phyloP scores from a whole-genome alignment of 208 protist genomes.

The Phytomonas serpens region DNA sequence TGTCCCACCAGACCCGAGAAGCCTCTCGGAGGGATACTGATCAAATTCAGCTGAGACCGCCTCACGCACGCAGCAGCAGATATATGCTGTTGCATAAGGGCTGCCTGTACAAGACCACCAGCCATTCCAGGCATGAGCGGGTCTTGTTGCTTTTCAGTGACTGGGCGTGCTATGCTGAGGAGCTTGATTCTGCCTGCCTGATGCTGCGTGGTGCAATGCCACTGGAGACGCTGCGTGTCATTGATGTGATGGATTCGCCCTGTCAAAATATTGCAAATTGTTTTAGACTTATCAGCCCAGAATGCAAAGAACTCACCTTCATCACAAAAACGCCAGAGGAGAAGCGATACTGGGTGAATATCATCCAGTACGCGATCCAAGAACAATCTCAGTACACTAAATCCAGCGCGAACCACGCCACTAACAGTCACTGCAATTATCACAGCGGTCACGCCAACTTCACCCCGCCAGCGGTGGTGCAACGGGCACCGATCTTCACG shows the following conservation, averaged over 20 bases:
- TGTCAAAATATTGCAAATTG: conserved; percentile 22
- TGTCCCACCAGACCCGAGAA: conserved; percentile 4
- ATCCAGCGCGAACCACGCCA: neutral
- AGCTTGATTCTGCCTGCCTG: conserved; percentile 51
- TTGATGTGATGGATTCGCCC: conserved; percentile 29
- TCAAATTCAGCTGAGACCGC: neutral
- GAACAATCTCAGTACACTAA: neutral
- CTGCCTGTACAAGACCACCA: conserved; percentile 48
- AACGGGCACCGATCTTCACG: neutral
- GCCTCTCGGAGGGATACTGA: neutral
- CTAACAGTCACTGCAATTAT: neutral
- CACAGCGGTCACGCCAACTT: neutral
- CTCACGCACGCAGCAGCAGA: neutral
- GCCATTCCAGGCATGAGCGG: conserved; percentile 58
- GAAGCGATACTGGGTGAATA: conserved; percentile 68
- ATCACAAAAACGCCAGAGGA: conserved; percentile 58
- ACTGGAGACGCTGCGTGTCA: conserved; percentile 36
- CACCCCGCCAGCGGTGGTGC: neutral
- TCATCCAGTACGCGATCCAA: conserved; percentile 41
- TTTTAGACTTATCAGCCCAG: conserved; percentile 38
- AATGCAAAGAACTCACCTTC: conserved; percentile 47
- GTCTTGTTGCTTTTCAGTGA: conserved; percentile 80
- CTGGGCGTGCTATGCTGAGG: conserved; percentile 75
- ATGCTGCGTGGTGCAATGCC: conserved; percentile 56
- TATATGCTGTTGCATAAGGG: conserved; percentile 68